Base-by-base conservation (phyloP, 2,329 filamentous ascomycete genomes). In the Aspergillus fischeri region DNA sequence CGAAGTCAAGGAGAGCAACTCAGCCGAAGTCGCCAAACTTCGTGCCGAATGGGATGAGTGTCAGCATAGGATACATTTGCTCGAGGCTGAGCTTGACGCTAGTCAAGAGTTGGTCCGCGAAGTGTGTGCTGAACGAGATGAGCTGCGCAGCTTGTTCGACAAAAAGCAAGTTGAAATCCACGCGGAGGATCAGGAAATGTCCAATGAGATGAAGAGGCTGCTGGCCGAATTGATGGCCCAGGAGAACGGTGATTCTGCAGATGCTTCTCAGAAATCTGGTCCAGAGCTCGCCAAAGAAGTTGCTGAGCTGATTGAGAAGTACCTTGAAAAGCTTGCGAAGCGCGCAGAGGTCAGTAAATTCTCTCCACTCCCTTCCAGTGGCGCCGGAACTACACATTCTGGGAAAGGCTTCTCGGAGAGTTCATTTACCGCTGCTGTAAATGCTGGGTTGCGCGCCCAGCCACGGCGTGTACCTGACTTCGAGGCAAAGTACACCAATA, bases 281-380 rank as follows among this genome's bases (percentile, higher is more conserved):
- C 66, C 71, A 41, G 73, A 77, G 52, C 69, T 77, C 45, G 65
- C 74, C 21, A 75, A 74, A 54, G 73, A 75, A 61, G 79, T 78
- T 42, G 78, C 77, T n/a, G 80, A 80, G 28, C 78, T 83, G 44
- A 78, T 82, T 59, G 84, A 84, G 72, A 85, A 84, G 63, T 84
- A 77, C 51, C 66, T 74, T 25, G 75, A 77, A 57, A 70, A 72
- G 35, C 67, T 77, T 29, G 73, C 74, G 29, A 71, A 75, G 58
- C 74, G 75, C 58, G 74, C 73, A 59, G 74, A 77, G 73, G 75
- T 77, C 38, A 69, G 71, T 73, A 49, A 51, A 49, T 44, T 25
- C 24, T 25, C 49, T 20, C 8, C 29, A 58, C 32, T 52, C 25
- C 17, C 59, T 50, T 61, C 59, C 51, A 47, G 21, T 47, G 9